Evolutionary conservation across 805 yeast genomes (phyloP).

Genomic region (Metschnikowia cerradonensis): DNA sequence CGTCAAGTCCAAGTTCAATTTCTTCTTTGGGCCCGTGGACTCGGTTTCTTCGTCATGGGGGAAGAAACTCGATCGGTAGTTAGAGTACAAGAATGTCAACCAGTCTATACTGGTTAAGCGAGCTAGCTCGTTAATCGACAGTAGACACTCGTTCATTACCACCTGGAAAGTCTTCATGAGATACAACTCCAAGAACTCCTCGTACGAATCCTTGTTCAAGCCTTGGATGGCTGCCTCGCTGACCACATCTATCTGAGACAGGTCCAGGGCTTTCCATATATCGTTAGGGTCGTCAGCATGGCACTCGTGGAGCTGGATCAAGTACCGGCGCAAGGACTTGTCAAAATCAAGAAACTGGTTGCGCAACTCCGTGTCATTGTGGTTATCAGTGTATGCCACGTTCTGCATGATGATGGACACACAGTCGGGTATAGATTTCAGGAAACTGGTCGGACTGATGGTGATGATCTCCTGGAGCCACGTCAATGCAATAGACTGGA

Average conservation of each 20-base stretch:
- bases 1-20: conserved; percentile 50
- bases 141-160: conserved; percentile 57
- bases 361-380: conserved; percentile 35
- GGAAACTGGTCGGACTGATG: conserved; percentile 71
- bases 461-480: conserved; percentile 78
- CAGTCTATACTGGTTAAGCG: conserved; percentile 84
- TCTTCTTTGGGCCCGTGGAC: conserved; percentile 7
- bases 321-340: conserved; percentile 29
- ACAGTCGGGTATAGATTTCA: conserved; percentile 70
- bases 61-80: conserved; percentile 42
- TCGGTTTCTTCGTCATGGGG: conserved; percentile 23
- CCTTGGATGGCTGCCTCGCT: conserved; percentile 52
- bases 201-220: conserved; percentile 35
- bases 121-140: conserved; percentile 60
- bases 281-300: conserved; percentile 12
- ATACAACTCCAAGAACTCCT: conserved; percentile 39
- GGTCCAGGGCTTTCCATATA: conserved; percentile 6
- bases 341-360: conserved; percentile 36
- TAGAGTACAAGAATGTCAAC: conserved; percentile 76
- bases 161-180: conserved; percentile 58
- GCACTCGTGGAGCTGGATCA: conserved; percentile 27
- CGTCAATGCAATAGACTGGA: conserved; percentile 71
- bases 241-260: conserved; percentile 31
- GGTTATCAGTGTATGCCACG: conserved; percentile 32
- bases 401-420: conserved; percentile 58